These are phyloP conservation scores for Kalanchoe fedtschenkoi DNA, from an alignment of 164 flowering plant species.

Conservation along the genomic window DNA sequence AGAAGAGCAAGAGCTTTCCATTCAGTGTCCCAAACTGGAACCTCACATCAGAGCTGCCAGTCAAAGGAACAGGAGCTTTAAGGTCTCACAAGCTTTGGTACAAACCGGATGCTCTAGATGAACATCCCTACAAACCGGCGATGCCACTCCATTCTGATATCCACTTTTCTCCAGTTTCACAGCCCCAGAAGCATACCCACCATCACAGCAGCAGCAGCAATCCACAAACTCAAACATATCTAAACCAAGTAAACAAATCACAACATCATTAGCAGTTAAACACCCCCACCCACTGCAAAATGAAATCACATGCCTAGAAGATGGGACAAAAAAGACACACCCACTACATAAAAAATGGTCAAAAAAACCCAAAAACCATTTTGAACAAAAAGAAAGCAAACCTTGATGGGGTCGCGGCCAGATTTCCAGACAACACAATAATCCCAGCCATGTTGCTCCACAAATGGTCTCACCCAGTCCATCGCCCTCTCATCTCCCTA, in stretches of 20 bases:
- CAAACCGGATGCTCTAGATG: conserved; percentile 23
- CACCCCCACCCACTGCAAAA: too few relatives aligned
- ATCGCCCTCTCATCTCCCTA: too few relatives aligned
- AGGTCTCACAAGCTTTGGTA: conserved; percentile 40
- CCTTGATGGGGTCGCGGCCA: too few relatives aligned
- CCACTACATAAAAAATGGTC: too few relatives aligned
- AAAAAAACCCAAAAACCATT: too few relatives aligned
- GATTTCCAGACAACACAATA: too few relatives aligned
- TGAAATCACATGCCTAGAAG: too few relatives aligned
- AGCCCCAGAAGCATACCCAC: conserved; percentile 14
- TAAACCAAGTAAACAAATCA: conserved; percentile 8
- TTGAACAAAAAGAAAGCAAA: too few relatives aligned
- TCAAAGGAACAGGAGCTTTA: conserved; percentile 43
- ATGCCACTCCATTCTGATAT: not conserved
- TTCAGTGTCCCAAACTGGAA: conserved; percentile 70
- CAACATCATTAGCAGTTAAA: not conserved
- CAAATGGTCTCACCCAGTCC: too few relatives aligned
- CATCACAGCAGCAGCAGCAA: conserved; percentile 63
- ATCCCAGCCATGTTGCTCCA: too few relatives aligned
- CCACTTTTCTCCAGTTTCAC: conserved; percentile 14
- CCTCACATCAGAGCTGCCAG: conserved; percentile 66
- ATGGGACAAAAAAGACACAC: too few relatives aligned
- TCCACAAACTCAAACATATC: conserved; percentile 53
- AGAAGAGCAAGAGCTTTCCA: conserved; percentile 70
- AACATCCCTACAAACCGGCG: conserved; percentile 36